Conservation (phyloP, 2,329 filamentous ascomycete species). For the Nigrograna mackinnonii region DNA sequence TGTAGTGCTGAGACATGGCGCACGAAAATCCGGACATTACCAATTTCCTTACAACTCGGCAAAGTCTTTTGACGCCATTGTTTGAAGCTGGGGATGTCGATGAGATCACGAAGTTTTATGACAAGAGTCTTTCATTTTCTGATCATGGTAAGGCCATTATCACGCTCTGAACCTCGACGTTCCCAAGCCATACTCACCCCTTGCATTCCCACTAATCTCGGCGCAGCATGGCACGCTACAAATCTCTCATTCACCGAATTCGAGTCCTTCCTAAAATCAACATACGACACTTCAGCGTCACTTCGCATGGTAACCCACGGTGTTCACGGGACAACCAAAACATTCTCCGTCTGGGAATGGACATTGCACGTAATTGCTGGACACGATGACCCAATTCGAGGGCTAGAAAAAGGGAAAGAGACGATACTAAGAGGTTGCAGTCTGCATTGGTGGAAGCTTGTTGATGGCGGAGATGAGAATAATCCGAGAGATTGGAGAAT, state of each 20-base stretch:
- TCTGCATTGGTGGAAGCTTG: slow-evolving; percentile 10
- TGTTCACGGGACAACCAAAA: slow-evolving; percentile 6
- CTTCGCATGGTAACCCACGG: slow-evolving; percentile 8
- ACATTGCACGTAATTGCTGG: slow-evolving; percentile 4
- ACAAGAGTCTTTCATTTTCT: slow-evolving; percentile 5
- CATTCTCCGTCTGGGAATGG: slow-evolving; percentile 10
- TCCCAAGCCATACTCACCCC: too few species aligned
- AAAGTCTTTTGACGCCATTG: slow-evolving; percentile 1
- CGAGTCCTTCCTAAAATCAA: slow-evolving; percentile 5
- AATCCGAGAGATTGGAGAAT: slow-evolving; percentile 6
- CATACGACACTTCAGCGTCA: slow-evolving; percentile 4
- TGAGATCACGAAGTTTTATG: slow-evolving; percentile 4
- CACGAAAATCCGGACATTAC: too few species aligned
- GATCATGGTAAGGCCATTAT: slow-evolving; percentile 1
- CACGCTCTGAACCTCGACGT: background rate
- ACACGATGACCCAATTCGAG: slow-evolving; percentile 6
- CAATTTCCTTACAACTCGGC: slow-evolving; percentile 2
- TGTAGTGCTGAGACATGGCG: too few species aligned
- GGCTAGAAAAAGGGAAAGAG: slow-evolving; percentile 8
- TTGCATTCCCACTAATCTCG: too few species aligned
- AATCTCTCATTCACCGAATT: slow-evolving; percentile 1
- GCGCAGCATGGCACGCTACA: slow-evolving; percentile 5
- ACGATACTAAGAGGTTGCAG: slow-evolving; percentile 6
- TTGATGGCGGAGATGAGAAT: slow-evolving; percentile 1
- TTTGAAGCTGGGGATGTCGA: slow-evolving; percentile 5